Evolutionary conservation across 192 early-diverging fungal genomes (phyloP), one percentile per base, ranked within the genome.

Genomic region (Backusella psychrophila): DNA sequence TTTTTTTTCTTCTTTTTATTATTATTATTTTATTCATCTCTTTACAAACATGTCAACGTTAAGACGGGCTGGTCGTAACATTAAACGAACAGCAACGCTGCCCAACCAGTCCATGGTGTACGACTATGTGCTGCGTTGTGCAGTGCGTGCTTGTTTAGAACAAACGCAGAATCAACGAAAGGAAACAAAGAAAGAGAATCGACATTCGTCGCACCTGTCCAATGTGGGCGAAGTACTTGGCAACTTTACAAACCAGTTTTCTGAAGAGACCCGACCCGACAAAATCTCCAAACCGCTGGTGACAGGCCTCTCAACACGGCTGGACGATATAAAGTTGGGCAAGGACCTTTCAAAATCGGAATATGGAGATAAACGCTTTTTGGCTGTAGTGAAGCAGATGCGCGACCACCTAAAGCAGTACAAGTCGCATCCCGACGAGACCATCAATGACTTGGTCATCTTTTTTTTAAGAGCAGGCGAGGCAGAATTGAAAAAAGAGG

Each of bases 201-300:
- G 75, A 21, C 69, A 69, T 17, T 72, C 73, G 9, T 66, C 71
- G 14, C 74, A 76, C 59, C 69, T 80, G 2, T 29, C 39, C 29
- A 69, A 74, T 46, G 39, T 79, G 8, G 41, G 72, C 36, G 78
- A 83, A 59, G 68, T 77, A 5, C 46, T 83, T 31, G 76, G 78
- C 33, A 74, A 38, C 46, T 59, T 80, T 8, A 71, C 78, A 17
- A 79, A 83, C 19, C 69, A 72, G 33, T 83, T 80, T 35, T 65
- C 56, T 21, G 82, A 79, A 7, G 76, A 77, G 5, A 44, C 41
- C 5, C 66, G 82, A 67, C 71, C 78, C 46, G 76, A 88, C 75
- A 81, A 83, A 69, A 59, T 87, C 31, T 83, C 85, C 6, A 86
- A 82, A 44, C 86, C 86, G 66, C 72, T 88, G 5, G 77, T 87